These are phyloP conservation scores for Maudiozyma pseudohumilis DNA, from an alignment of 805 yeast genomes.

Conservation along the genomic window DNA sequence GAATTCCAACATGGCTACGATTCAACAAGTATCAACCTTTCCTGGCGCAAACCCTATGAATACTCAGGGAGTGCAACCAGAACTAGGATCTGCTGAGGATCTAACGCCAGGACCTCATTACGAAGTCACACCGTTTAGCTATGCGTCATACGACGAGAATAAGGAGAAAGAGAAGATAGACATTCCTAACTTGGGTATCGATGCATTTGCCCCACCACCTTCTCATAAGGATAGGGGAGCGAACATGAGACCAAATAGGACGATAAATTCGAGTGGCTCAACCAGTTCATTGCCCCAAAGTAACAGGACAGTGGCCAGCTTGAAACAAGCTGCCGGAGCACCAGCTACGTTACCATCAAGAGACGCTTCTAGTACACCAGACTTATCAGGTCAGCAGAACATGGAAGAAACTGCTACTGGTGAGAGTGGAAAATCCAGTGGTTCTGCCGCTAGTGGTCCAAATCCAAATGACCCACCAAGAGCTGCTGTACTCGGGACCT, in stretches of 20 bases:
- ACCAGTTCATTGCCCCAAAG: background rate
- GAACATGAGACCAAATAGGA: background rate
- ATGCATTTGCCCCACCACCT: slow-evolving; percentile 24
- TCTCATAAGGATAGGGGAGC: slow-evolving; percentile 19
- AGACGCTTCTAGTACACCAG: background rate
- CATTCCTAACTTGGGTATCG: slow-evolving; percentile 11
- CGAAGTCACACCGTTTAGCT: slow-evolving; percentile 16
- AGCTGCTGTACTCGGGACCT: slow-evolving; percentile 29
- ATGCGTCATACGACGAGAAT: slow-evolving; percentile 9
- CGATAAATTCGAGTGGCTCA: background rate
- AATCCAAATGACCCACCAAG: slow-evolving; percentile 16
- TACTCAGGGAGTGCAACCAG: background rate
- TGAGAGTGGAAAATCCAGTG: background rate
- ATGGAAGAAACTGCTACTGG: background rate
- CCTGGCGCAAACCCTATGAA: slow-evolving; percentile 5
- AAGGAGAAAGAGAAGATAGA: slow-evolving; percentile 5
- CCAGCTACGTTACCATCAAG: background rate
- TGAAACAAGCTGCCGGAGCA: background rate
- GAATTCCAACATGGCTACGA: background rate
- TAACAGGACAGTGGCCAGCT: background rate
- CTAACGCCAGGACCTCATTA: slow-evolving; percentile 6
- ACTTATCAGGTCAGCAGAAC: background rate
- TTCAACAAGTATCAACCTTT: slow-evolving; percentile 1
- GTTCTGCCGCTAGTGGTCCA: background rate
- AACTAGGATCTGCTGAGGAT: background rate